Evolutionary conservation across 1,284 basidiomycete genomes (phyloP).

Genomic region (Exsudoporus floridanus): DNA sequence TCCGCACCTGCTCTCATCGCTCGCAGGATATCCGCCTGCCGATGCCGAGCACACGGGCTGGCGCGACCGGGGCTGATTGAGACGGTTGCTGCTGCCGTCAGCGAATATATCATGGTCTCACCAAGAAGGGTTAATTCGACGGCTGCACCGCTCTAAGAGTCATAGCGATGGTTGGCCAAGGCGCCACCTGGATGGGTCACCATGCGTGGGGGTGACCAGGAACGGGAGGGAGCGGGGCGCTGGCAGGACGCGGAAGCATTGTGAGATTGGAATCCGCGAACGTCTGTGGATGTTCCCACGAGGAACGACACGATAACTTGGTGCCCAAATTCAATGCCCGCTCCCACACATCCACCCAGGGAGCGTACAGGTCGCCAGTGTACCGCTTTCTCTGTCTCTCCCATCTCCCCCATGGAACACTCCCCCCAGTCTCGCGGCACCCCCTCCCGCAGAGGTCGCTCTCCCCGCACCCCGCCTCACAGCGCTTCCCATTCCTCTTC

Average conservation of each 20-base stretch:
- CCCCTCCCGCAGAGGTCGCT: conserved; percentile 33
- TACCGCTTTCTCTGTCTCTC: conserved; percentile 1
- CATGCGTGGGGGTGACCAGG: not conserved
- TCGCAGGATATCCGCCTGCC: too few relatives aligned
- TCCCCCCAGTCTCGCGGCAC: conserved; percentile 22
- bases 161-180: not conserved
- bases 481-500: conserved; percentile 22
- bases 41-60: too few relatives aligned
- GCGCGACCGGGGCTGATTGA: not conserved
- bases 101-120: conserved; percentile 16
- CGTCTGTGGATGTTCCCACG: conserved; percentile 29
- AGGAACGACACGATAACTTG: conserved; percentile 40
- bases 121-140: conserved; percentile 22
- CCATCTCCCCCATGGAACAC: conserved; percentile 19
- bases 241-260: conserved; percentile 36
- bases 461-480: conserved; percentile 30
- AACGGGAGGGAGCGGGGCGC: conserved; percentile 25
- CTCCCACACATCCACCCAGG: conserved; percentile 39
- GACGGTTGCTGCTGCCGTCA: conserved; percentile 26
- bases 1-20: too few relatives aligned
- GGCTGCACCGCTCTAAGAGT: conserved; percentile 17
- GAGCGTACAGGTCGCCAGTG: conserved; percentile 16
- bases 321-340: conserved; percentile 42
- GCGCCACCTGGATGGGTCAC: too few relatives aligned
- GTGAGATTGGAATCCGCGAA: conserved; percentile 37